A percentile compares a stretch with the other conserved stretches of the same genome.
phyloP scores from a whole-genome alignment of 169 alveolate species.

The Cryptosporidium xiaoi region DNA sequence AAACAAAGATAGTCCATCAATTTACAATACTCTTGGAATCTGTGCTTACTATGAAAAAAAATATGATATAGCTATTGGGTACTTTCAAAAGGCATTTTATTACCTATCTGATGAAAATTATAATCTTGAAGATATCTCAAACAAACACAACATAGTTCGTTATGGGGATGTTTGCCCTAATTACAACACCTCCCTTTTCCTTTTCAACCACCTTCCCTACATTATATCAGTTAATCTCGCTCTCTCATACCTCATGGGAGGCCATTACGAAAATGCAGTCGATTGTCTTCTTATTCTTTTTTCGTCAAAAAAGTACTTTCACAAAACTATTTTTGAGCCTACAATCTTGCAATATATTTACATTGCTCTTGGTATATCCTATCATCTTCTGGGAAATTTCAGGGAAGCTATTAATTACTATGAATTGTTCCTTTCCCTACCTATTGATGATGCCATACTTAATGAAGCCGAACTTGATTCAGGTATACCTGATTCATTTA shows the following conservation, averaged over 20 bases:
- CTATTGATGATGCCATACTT: conserved; percentile 27
- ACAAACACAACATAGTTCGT: not conserved
- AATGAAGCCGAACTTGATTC: conserved; percentile 28
- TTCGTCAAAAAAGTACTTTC: conserved; percentile 29
- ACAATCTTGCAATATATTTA: conserved; percentile 46
- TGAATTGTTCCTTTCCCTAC: conserved; percentile 49
- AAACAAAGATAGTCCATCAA: conserved; percentile 37
- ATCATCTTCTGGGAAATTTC: conserved; percentile 36
- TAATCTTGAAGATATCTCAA: not conserved
- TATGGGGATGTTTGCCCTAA: not conserved
- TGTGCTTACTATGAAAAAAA: conserved; percentile 59
- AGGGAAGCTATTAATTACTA: conserved; percentile 52
- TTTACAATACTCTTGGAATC: conserved; percentile 41
- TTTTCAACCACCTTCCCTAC: conserved; percentile 42
- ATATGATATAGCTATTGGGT: conserved; percentile 67
- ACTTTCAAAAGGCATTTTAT: conserved; percentile 50
- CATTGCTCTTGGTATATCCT: conserved; percentile 28
- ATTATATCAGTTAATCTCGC: conserved; percentile 39
- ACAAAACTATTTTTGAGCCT: conserved; percentile 27
- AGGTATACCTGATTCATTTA: conserved; percentile 9
- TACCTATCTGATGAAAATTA: conserved; percentile 3
- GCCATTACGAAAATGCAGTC: conserved; percentile 51
- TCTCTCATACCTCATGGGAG: conserved; percentile 61
- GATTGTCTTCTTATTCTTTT: conserved; percentile 22
- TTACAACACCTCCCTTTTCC: conserved; percentile 44